Evolutionary conservation across 2,329 filamentous ascomycete species (phyloP).

Genomic region (Geosmithia morbida): DNA sequence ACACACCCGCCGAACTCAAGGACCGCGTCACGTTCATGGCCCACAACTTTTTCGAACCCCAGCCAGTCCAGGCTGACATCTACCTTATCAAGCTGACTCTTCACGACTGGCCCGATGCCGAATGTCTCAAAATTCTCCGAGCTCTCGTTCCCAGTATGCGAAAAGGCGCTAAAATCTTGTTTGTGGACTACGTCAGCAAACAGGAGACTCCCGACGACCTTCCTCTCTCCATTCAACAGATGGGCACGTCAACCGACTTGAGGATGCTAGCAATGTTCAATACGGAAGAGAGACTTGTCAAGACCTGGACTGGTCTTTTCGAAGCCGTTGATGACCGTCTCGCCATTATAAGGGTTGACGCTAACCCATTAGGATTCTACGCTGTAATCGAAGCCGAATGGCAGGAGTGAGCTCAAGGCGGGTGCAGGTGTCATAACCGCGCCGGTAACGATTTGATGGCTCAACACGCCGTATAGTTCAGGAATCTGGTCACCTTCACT

Average conservation of each 20-base stretch:
- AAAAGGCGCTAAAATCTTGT: slow-evolving; percentile 22
- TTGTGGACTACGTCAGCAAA: slow-evolving; percentile 23
- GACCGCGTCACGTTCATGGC: slow-evolving; percentile 18
- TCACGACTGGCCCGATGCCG: slow-evolving; percentile 38
- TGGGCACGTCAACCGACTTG: slow-evolving; percentile 28
- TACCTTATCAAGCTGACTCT: slow-evolving; percentile 40
- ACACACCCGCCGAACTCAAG: slow-evolving; percentile 16
- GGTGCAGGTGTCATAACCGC: too few relatives aligned
- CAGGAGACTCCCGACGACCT: slow-evolving; percentile 11
- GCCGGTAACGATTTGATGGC: too few relatives aligned
- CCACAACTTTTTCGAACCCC: slow-evolving; percentile 24
- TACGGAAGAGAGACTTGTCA: slow-evolving; percentile 26
- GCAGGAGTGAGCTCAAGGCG: slow-evolving; percentile 7
- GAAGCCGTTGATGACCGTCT: slow-evolving; percentile 28
- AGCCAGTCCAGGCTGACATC: slow-evolving; percentile 25
- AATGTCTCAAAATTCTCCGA: slow-evolving; percentile 22
- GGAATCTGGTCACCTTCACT: too few relatives aligned
- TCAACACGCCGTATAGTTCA: too few relatives aligned
- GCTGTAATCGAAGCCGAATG: slow-evolving; percentile 22
- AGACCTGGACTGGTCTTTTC: slow-evolving; percentile 31
- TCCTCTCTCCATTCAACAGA: slow-evolving; percentile 20
- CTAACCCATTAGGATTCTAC: slow-evolving; percentile 19
- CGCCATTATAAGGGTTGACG: slow-evolving; percentile 20
- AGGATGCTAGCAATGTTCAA: slow-evolving; percentile 35
- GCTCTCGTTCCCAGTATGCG: slow-evolving; percentile 27